Conservation (phyloP, 495 filamentous ascomycete species). For the Penicillium canariense region DNA sequence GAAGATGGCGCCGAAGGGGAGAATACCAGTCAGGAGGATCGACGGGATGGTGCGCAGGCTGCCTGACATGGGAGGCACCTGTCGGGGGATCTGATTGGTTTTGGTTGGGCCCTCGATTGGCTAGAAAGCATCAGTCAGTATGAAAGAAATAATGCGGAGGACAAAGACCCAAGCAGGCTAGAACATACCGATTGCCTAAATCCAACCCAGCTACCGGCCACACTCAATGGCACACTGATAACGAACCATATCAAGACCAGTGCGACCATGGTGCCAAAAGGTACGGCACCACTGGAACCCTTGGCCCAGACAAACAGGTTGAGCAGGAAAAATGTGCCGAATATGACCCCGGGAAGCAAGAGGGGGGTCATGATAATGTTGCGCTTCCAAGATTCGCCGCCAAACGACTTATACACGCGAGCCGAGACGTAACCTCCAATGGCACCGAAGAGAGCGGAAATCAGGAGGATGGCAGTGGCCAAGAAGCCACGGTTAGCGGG, state of each 20-base stretch:
- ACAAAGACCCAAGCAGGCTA: not conserved
- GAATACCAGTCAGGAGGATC: constrained; percentile 82
- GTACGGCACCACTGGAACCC: constrained; percentile 85
- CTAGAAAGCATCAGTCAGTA: constrained; percentile 22
- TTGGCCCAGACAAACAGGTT: constrained; percentile 96
- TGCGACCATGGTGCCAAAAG: constrained; percentile 94
- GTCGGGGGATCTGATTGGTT: constrained; percentile 96
- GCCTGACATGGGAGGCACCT: constrained; percentile 79
- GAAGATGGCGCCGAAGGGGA: constrained; percentile 95
- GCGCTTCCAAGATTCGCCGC: constrained; percentile 88
- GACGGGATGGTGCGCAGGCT: constrained; percentile 84
- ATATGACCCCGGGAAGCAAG: constrained; percentile 83
- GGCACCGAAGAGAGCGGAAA: constrained; percentile 90
- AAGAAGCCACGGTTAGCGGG: constrained; percentile 92
- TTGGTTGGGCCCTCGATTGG: constrained; percentile 75
- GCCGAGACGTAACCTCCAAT: constrained; percentile 90
- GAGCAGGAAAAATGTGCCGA: constrained; percentile 84
- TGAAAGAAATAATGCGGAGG: not conserved
- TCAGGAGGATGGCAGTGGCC: constrained; percentile 83
- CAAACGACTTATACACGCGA: constrained; percentile 86
- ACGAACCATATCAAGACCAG: constrained; percentile 94
- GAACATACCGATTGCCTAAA: constrained; percentile 61
- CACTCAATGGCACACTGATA: constrained; percentile 87
- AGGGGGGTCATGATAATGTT: constrained; percentile 87
- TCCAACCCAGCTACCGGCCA: constrained; percentile 89